These are phyloP conservation scores for Oropetium thomaeum DNA, from an alignment of 176 grass and related monocot genomes.

Conservation along the genomic window DNA sequence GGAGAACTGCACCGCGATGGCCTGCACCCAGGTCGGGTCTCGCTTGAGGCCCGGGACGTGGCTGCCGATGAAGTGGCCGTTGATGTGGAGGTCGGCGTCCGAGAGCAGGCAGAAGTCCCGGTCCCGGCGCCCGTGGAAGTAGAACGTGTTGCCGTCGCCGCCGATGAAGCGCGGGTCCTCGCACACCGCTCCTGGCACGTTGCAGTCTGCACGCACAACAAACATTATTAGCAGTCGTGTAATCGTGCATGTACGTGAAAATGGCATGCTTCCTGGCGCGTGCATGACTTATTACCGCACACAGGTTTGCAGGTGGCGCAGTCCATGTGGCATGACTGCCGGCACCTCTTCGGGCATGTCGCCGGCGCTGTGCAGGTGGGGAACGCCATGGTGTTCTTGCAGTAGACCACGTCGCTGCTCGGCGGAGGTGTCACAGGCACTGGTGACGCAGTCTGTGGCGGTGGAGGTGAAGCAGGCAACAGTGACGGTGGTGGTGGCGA, in stretches of 20 bases:
- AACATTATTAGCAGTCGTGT: background rate
- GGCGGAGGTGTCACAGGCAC: background rate
- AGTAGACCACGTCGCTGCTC: constrained; percentile 8
- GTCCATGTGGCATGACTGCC: constrained; percentile 20
- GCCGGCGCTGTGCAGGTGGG: constrained; percentile 12
- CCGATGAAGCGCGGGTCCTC: constrained; percentile 34
- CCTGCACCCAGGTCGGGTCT: constrained; percentile 33
- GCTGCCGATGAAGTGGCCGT: constrained; percentile 41
- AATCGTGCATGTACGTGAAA: background rate
- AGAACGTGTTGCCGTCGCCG: constrained; percentile 40
- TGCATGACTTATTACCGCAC: background rate
- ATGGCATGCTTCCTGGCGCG: background rate
- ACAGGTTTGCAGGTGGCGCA: background rate
- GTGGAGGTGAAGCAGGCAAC: background rate
- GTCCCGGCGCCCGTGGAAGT: constrained; percentile 25
- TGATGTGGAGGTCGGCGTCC: constrained; percentile 34
- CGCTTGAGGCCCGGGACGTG: constrained; percentile 7
- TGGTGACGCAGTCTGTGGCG: background rate
- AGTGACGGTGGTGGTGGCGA: background rate
- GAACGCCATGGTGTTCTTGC: background rate
- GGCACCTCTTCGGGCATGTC: background rate
- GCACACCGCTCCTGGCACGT: constrained; percentile 20
- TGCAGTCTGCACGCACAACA: background rate
- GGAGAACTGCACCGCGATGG: constrained; percentile 5
- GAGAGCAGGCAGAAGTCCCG: constrained; percentile 36